These are phyloP conservation scores for Aspergillus unguis DNA, from an alignment of 2,329 filamentous ascomycete species.

Conservation along the genomic window DNA sequence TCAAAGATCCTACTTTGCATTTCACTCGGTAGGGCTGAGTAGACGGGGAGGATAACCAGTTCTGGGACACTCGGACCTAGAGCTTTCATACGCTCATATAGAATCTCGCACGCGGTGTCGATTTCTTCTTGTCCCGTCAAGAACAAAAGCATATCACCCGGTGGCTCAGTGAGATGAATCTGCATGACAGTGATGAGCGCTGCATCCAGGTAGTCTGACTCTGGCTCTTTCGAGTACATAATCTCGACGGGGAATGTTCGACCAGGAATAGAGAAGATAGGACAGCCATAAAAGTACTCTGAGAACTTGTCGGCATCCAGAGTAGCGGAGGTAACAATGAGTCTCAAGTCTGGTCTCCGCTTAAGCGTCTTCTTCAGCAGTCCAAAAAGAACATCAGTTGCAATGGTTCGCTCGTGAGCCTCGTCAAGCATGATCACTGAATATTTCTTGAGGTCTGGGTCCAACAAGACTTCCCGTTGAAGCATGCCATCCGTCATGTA, in stretches of 20 bases:
- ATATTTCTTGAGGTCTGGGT: conserved; percentile 83
- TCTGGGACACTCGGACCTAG: conserved; percentile 87
- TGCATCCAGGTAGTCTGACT: conserved; percentile 91
- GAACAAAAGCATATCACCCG: conserved; percentile 94
- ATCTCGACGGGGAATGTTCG: conserved; percentile 94
- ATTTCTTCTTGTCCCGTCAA: conserved; percentile 98
- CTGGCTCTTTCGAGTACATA: conserved; percentile 90
- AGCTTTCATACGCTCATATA: conserved; percentile 95
- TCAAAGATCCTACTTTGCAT: conserved; percentile 95
- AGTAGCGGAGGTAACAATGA: conserved; percentile 95
- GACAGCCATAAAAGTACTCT: conserved; percentile 90
- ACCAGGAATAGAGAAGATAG: conserved; percentile 94
- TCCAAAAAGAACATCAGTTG: conserved; percentile 92
- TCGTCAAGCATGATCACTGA: conserved; percentile 98
- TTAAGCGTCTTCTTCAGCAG: conserved; percentile 91
- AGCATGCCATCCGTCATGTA: conserved; percentile 99
- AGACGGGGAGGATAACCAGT: conserved; percentile 90
- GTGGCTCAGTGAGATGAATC: conserved; percentile 88
- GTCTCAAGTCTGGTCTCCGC: conserved; percentile 78
- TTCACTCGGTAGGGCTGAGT: conserved; percentile 86
- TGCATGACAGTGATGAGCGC: conserved; percentile 97
- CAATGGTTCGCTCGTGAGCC: conserved; percentile 93
- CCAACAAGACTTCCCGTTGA: conserved; percentile 88
- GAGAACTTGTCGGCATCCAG: conserved; percentile 97
- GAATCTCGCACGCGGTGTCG: conserved; percentile 86